Evolutionary conservation across 2,329 filamentous ascomycete genomes (phyloP).

Genomic region (Chaetomiaceae sp.): DNA sequence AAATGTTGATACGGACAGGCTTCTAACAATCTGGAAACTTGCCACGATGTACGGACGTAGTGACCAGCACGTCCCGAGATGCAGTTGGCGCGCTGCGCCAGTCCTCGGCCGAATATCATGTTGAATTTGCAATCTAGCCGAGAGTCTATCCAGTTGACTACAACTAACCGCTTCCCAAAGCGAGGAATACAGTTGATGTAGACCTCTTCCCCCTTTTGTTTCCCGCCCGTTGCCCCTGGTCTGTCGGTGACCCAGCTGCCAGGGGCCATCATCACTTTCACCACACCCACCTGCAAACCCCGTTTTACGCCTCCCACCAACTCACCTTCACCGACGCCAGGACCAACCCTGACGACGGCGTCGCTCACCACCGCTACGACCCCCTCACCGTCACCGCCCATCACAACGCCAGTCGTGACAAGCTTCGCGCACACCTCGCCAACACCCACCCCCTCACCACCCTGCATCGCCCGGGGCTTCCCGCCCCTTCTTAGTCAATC

Average conservation of each 20-base stretch:
- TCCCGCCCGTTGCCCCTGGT: not conserved
- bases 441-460: not conserved
- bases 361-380: not conserved
- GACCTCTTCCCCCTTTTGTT: slow-evolving; percentile 10
- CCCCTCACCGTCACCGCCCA: not conserved
- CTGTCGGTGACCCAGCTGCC: not conserved
- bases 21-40: no score
- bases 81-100: no score
- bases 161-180: not conserved
- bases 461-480: slow-evolving; percentile 25
- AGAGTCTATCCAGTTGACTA: not conserved
- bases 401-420: not conserved
- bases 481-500: slow-evolving; percentile 29
- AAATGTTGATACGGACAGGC: no score
- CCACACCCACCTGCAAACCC: no score
- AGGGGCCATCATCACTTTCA: not conserved
- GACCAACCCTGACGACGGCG: not conserved
- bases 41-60: no score
- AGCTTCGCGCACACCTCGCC: no score
- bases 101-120: not conserved
- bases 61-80: no score
- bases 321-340: not conserved
- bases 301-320: not conserved
- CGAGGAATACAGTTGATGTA: not conserved
- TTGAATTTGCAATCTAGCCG: not conserved